These are phyloP conservation scores for Parasarocladium wereldwijsianum DNA, from an alignment of 2,329 filamentous ascomycete genomes.

Conservation along the genomic window DNA sequence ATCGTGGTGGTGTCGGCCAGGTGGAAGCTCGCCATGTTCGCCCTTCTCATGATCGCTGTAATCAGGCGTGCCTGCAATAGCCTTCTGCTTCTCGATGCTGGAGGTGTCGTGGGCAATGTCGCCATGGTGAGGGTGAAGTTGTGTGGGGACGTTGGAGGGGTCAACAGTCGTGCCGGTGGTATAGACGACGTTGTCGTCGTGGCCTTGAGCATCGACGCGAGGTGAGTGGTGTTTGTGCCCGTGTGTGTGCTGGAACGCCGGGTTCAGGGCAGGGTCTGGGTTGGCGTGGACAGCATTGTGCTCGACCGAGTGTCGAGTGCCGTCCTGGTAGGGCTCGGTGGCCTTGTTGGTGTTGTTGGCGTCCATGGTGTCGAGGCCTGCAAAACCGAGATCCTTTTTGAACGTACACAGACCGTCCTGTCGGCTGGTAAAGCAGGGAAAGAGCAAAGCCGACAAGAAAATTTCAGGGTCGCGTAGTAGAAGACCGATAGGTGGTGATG, in stretches of 20 bases:
- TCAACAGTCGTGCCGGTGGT: conserved; percentile 25
- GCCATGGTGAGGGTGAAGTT: conserved; percentile 17
- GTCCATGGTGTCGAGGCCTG: conserved; percentile 2
- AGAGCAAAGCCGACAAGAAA: no score
- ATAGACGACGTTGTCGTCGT: conserved; percentile 33
- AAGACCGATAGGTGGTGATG: no score
- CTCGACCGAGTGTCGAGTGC: conserved; percentile 1
- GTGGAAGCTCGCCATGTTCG: conserved; percentile 16
- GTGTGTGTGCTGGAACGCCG: conserved; percentile 27
- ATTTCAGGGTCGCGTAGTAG: no score
- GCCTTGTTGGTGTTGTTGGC: conserved; percentile 3
- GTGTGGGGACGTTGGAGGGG: conserved; percentile 17
- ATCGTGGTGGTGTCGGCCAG: conserved; percentile 11
- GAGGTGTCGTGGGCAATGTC: conserved; percentile 15
- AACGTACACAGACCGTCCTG: no score
- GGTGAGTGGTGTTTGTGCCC: conserved; percentile 26
- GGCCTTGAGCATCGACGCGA: conserved; percentile 18
- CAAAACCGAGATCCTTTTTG: no score
- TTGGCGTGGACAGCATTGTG: conserved; percentile 6
- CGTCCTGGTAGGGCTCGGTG: conserved; percentile 1
- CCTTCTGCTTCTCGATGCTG: conserved; percentile 13
- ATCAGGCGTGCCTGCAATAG: conserved; percentile 15
- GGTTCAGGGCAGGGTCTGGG: conserved; percentile 19
- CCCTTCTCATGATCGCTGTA: conserved; percentile 26
- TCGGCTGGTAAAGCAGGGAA: no score